Conservation (phyloP, 2,329 filamentous ascomycete species). For the Penicillium hordei region DNA sequence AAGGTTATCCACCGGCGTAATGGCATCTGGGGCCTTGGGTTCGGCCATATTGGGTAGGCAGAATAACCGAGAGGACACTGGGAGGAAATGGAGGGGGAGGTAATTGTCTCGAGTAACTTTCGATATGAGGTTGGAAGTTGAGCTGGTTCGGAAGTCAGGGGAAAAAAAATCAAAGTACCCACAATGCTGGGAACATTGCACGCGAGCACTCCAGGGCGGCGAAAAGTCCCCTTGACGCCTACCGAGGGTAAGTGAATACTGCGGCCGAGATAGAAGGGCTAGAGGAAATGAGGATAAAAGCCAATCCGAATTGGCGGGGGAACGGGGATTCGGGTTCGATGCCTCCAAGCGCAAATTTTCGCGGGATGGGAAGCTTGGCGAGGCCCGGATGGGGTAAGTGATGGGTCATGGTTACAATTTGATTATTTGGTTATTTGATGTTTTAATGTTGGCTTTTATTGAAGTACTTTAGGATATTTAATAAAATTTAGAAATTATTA, state of each 20-base stretch:
- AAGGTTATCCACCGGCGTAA: constrained; percentile 24
- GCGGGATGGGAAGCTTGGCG: constrained; percentile 23
- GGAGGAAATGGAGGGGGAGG: background rate
- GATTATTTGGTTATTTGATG: background rate
- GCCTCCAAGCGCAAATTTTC: constrained; percentile 21
- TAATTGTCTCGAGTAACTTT: background rate
- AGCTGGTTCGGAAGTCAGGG: constrained; percentile 19
- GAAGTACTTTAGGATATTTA: background rate
- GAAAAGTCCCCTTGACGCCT: constrained; percentile 3
- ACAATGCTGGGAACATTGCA: constrained; percentile 21
- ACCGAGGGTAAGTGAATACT: background rate
- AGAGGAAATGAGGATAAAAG: constrained; percentile 15
- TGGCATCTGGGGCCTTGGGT: constrained; percentile 30
- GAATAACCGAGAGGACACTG: background rate
- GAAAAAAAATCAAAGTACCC: constrained; percentile 25
- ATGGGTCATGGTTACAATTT: background rate
- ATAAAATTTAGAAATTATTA: too few relatives aligned
- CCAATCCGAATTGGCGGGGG: constrained; percentile 18
- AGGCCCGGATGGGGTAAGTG: constrained; percentile 9
- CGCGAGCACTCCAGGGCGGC: constrained; percentile 17
- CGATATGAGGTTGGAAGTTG: constrained; percentile 1
- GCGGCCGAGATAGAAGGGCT: background rate
- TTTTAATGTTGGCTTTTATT: background rate
- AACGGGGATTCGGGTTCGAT: constrained; percentile 8
- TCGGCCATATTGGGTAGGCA: constrained; percentile 28